These are phyloP conservation scores for Microglena sp. DNA, from an alignment of 139 green algal species.

Conservation along the genomic window DNA sequence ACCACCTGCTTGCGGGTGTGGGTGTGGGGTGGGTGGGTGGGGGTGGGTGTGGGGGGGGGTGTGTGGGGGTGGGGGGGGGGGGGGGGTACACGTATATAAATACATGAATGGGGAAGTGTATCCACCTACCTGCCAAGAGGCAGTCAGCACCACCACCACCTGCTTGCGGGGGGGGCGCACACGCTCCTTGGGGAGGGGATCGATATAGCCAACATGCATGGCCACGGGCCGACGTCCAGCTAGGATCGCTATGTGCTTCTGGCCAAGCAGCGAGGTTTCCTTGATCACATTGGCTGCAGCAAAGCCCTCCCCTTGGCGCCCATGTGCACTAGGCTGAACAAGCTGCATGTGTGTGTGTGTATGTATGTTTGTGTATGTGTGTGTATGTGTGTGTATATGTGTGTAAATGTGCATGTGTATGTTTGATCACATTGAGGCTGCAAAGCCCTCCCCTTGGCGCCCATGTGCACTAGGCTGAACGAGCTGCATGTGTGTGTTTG, in stretches of 20 bases:
- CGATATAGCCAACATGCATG: conserved; percentile 69
- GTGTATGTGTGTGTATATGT: conserved; percentile 5
- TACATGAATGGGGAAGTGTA: too few relatives aligned
- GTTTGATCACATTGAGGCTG: neutral
- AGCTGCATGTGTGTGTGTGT: conserved; percentile 30
- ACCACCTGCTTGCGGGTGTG: conserved; percentile 60
- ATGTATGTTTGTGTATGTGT: conserved; percentile 10
- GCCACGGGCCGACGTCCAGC: conserved; percentile 29
- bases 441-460: neutral
- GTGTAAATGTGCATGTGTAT: neutral
- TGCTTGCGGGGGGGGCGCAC: conserved; percentile 58
- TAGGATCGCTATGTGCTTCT: neutral
- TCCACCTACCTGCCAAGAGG: conserved; percentile 65
- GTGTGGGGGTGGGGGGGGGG: too few relatives aligned
- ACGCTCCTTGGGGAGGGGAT: conserved; percentile 41
- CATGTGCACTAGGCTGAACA: conserved; percentile 39
- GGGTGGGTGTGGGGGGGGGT: too few relatives aligned
- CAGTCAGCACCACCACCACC: conserved; percentile 76
- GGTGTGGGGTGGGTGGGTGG: too few relatives aligned
- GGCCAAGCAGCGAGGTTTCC: conserved; percentile 43
- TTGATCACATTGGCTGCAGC: conserved; percentile 46
- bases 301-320: conserved; percentile 63
- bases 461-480: conserved; percentile 41
- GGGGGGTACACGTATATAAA: too few relatives aligned
- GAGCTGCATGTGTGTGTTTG: conserved; percentile 28